Conservation (phyloP, 2,329 filamentous ascomycete species). For the Fusarium sp. region DNA sequence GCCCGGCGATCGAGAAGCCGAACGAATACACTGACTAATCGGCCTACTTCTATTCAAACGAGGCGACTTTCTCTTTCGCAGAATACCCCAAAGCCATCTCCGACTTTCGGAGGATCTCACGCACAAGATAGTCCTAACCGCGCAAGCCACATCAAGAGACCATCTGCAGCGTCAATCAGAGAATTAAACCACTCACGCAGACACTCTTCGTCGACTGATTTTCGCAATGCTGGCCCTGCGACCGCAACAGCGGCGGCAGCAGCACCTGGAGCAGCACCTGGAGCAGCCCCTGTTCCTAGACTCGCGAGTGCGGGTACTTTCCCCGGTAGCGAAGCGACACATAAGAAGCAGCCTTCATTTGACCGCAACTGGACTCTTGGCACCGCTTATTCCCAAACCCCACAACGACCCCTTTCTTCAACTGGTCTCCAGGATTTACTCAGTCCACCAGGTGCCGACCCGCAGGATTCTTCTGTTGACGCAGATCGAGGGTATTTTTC, state of each 20-base stretch:
- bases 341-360: conserved; percentile 76
- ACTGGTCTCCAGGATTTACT: conserved; percentile 60
- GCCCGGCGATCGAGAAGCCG: conserved; percentile 63
- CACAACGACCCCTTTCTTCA: conserved; percentile 63
- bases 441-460: conserved; percentile 53
- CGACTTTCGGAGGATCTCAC: conserved; percentile 56
- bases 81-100: conserved; percentile 59
- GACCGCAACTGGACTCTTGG: conserved; percentile 77
- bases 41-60: conserved; percentile 59
- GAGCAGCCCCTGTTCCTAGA: conserved; percentile 51
- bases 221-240: conserved; percentile 56
- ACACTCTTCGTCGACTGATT: conserved; percentile 84
- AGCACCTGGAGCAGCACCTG: conserved; percentile 13
- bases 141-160: conserved; percentile 65
- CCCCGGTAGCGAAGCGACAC: conserved; percentile 54
- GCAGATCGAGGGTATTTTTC: conserved; percentile 94
- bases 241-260: not conserved
- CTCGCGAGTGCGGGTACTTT: conserved; percentile 57
- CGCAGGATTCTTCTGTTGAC: conserved; percentile 66
- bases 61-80: conserved; percentile 62
- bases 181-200: conserved; percentile 86
- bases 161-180: conserved; percentile 84
- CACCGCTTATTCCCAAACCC: conserved; percentile 55
- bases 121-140: conserved; percentile 60
- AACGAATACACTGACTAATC: conserved; percentile 67